Percentiles rank a stretch among this genome's conserved stretches.
phyloP scores from a whole-genome alignment of 176 grass and related monocot species.

The Triticum turgidum region DNA sequence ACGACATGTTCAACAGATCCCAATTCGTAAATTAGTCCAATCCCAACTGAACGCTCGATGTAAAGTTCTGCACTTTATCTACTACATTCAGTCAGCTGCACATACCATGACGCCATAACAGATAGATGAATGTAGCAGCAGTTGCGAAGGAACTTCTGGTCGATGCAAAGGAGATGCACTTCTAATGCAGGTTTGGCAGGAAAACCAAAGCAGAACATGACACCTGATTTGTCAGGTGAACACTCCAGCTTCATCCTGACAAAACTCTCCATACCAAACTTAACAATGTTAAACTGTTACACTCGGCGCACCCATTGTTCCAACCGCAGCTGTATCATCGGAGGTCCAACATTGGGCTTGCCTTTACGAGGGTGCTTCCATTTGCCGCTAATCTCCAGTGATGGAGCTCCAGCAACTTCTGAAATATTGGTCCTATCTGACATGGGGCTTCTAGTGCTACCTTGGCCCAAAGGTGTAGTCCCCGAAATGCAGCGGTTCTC shows the following conservation, averaged over 20 bases:
- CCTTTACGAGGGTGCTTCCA: conserved; percentile 69
- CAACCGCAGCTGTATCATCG: conserved; percentile 62
- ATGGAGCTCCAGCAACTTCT: not conserved
- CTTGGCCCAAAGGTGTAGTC: conserved; percentile 8
- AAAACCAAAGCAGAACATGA: not conserved
- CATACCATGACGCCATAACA: not conserved
- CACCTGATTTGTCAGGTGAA: not conserved
- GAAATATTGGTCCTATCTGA: conserved; percentile 47
- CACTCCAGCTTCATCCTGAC: not conserved
- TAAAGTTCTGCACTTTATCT: not conserved
- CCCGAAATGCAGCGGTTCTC: not conserved
- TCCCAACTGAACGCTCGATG: not conserved
- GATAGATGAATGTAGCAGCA: not conserved
- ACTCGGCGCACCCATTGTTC: conserved; percentile 54
- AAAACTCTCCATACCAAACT: not conserved
- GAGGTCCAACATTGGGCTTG: conserved; percentile 53
- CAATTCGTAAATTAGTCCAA: not conserved
- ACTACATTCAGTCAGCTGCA: not conserved
- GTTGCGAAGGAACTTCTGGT: not conserved
- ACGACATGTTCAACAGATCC: not conserved
- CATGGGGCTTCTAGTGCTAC: conserved; percentile 31
- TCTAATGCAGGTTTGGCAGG: not conserved
- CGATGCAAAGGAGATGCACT: not conserved
- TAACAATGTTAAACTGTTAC: conserved; percentile 1
- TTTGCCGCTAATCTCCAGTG: conserved; percentile 35